Conservation (phyloP, 140 eudicot genomes). For the Oenanthe javanica region DNA sequence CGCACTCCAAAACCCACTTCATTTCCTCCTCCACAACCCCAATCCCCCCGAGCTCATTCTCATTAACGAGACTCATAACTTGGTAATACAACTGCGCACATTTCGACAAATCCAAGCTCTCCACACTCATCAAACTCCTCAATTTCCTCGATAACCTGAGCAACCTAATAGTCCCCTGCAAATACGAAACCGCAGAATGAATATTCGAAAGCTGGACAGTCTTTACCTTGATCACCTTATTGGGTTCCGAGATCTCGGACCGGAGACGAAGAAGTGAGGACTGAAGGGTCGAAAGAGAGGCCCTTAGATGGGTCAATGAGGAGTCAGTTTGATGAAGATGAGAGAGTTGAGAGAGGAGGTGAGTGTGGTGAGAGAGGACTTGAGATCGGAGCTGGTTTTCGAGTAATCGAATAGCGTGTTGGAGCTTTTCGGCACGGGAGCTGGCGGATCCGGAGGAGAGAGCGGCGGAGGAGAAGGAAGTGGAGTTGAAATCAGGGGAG, state of each 20-base stretch:
- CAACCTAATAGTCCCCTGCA: slow-evolving; percentile 45
- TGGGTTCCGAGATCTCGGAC: slow-evolving; percentile 73
- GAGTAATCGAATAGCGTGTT: slow-evolving; percentile 66
- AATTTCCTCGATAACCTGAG: slow-evolving; percentile 56
- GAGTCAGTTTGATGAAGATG: slow-evolving; percentile 59
- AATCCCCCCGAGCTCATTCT: slow-evolving; percentile 50
- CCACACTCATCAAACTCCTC: slow-evolving; percentile 34
- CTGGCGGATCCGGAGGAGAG: slow-evolving; percentile 92
- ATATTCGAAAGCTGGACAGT: slow-evolving; percentile 58
- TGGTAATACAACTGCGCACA: slow-evolving; percentile 73
- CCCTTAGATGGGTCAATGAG: slow-evolving; percentile 48
- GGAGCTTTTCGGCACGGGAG: slow-evolving; percentile 71
- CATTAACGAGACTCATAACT: slow-evolving; percentile 42
- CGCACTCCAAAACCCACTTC: slow-evolving; percentile 57
- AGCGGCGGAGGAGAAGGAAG: slow-evolving; percentile 83
- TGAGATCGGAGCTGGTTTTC: slow-evolving; percentile 64
- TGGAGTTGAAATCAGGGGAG: slow-evolving; percentile 59
- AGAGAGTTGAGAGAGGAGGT: slow-evolving; percentile 58
- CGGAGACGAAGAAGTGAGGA: slow-evolving; percentile 53
- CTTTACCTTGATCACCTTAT: slow-evolving; percentile 43
- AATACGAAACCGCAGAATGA: slow-evolving; percentile 39
- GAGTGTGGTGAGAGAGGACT: slow-evolving; percentile 59
- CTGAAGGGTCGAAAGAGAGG: slow-evolving; percentile 58
- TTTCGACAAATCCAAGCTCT: slow-evolving; percentile 55
- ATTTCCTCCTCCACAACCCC: slow-evolving; percentile 54